Conservation (phyloP, 331 rosid species). For the Acacia pycnantha region DNA sequence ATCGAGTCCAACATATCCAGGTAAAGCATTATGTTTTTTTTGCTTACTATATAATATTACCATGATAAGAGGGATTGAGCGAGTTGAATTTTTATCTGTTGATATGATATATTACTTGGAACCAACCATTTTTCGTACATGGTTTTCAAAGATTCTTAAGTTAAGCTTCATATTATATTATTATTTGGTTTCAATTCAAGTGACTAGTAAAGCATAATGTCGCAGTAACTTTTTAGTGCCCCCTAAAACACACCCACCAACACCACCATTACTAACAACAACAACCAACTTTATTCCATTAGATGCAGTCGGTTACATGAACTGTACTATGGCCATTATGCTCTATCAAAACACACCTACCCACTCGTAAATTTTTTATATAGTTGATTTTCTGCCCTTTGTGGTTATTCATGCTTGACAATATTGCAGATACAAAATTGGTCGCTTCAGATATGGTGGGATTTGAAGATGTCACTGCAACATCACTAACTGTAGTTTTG, state of each 20-base stretch:
- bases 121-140: background rate
- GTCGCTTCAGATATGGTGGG: slow-evolving; percentile 58
- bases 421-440: slow-evolving; percentile 54
- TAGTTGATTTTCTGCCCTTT: slow-evolving; percentile 8
- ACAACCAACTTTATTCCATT: background rate
- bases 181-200: background rate
- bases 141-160: background rate
- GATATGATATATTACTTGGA: background rate
- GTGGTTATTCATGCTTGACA: slow-evolving; percentile 17
- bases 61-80: background rate
- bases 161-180: background rate
- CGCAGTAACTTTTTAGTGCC: background rate
- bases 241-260: background rate
- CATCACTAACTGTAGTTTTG: slow-evolving; percentile 72
- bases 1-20: slow-evolving; percentile 44
- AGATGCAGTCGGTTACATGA: background rate
- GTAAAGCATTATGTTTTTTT: slow-evolving; percentile 32
- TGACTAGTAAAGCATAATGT: background rate
- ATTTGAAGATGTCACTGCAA: slow-evolving; percentile 70
- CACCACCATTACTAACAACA: background rate
- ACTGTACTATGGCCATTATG: background rate
- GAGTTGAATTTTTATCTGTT: background rate
- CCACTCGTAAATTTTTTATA: background rate
- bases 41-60: background rate
- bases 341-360: background rate